phyloP scores from a whole-genome alignment of 306 rosid species.

The Rubus parviflorus region DNA sequence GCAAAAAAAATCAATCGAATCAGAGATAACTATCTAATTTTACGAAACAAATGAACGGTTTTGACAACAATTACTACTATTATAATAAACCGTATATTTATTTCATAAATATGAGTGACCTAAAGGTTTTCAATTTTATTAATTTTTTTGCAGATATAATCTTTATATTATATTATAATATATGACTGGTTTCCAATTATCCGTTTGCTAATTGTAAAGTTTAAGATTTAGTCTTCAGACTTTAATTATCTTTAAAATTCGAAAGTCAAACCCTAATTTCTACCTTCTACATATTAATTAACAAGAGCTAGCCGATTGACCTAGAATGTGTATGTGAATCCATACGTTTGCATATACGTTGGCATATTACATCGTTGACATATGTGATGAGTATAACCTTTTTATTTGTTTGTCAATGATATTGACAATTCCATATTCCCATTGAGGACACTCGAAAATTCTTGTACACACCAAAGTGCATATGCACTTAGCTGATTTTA shows the following conservation, averaged over 20 bases:
- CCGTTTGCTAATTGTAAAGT: background rate
- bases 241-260: background rate
- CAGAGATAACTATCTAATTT: too few species aligned
- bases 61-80: too few species aligned
- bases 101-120: too few species aligned
- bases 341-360: background rate
- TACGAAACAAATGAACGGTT: too few species aligned
- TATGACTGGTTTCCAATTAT: too few species aligned
- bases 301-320: background rate
- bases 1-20: too few species aligned
- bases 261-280: background rate
- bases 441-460: background rate
- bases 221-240: background rate
- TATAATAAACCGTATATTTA: too few species aligned
- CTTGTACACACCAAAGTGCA: too few species aligned
- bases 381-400: background rate
- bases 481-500: too few species aligned
- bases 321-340: background rate
- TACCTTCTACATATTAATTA: background rate
- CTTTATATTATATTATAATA: too few species aligned
- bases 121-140: too few species aligned
- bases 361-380: conserved; percentile 5
- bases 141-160: too few species aligned
- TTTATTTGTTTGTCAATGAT: background rate
- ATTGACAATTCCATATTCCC: background rate